Conservation (phyloP, 2,329 filamentous ascomycete genomes). For the Aspergillus unguis region DNA sequence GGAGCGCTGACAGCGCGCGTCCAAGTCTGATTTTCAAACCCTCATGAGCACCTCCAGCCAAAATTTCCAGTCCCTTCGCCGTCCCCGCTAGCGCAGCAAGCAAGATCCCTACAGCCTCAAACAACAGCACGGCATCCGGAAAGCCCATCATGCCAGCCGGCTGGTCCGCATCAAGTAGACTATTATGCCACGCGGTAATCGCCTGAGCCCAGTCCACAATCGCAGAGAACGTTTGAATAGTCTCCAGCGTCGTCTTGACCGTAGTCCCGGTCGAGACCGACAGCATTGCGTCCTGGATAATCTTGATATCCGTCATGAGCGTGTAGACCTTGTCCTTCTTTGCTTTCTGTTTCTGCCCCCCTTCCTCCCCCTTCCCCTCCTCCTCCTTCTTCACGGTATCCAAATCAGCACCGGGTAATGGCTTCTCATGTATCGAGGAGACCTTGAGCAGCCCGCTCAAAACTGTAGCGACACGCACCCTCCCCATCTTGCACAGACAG, state of each 20-base stretch:
- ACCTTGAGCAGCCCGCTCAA: constrained; percentile 33
- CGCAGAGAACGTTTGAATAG: constrained; percentile 31
- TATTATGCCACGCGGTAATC: constrained; percentile 35
- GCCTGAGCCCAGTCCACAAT: constrained; percentile 40
- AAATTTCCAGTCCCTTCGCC: constrained; percentile 33
- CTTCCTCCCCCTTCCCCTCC: too few relatives aligned
- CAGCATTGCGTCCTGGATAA: constrained; percentile 42
- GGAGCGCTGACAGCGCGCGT: constrained; percentile 38
- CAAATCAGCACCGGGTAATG: constrained; percentile 5
- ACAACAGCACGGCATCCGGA: constrained; percentile 39
- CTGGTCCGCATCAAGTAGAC: constrained; percentile 23
- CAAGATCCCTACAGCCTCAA: constrained; percentile 43
- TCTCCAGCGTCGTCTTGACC: constrained; percentile 30
- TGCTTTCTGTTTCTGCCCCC: too few relatives aligned
- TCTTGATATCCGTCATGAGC: constrained; percentile 42
- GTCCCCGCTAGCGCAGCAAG: constrained; percentile 39
- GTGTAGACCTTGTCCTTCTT: constrained; percentile 24
- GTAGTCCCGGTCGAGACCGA: constrained; percentile 35
- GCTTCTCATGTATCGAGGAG: constrained; percentile 33
- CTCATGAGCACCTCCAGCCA: constrained; percentile 34
- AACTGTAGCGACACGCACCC: constrained; percentile 34
- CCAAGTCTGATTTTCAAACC: constrained; percentile 39
- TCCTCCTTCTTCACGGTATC: constrained; percentile 10
- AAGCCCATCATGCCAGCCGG: constrained; percentile 32
- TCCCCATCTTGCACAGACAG: constrained; percentile 33